Conservation (phyloP, 176 grass and related monocot genomes). For the Phyllostachys edulis region DNA sequence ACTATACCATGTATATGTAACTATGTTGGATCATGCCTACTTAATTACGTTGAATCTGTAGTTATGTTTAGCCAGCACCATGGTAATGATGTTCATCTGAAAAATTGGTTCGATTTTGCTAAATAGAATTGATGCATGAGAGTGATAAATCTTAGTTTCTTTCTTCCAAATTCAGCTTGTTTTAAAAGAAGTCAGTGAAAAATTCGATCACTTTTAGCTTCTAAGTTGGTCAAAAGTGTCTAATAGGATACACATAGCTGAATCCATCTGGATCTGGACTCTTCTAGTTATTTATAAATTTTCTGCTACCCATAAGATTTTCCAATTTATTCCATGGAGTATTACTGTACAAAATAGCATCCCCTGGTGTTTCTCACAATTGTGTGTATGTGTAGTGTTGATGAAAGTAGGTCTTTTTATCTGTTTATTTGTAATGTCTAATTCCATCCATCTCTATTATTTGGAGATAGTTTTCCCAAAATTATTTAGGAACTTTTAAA, state of each 20-base stretch:
- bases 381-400: not conserved
- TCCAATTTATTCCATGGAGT: not conserved
- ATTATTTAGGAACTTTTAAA: not conserved
- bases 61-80: not conserved
- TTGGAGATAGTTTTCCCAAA: not conserved
- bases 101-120: not conserved
- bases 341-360: not conserved
- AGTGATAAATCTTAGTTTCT: not conserved
- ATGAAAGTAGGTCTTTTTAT: not conserved
- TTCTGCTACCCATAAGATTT: not conserved
- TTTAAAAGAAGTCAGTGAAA: not conserved
- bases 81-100: not conserved
- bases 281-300: not conserved
- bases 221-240: not conserved
- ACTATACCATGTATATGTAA: not conserved
- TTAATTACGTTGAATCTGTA: not conserved
- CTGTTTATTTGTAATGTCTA: not conserved
- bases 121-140: not conserved
- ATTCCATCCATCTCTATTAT: not conserved
- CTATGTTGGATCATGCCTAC: not conserved
- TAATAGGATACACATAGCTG: not conserved
- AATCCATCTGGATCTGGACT: slow-evolving; percentile 8
- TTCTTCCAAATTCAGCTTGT: not conserved
- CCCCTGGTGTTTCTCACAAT: not conserved
- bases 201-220: not conserved